A percentile compares a stretch with the other conserved stretches of the same genome.
phyloP scores from a whole-genome alignment of 805 yeast species.

The Hanseniaspora pseudoguilliermondii region DNA sequence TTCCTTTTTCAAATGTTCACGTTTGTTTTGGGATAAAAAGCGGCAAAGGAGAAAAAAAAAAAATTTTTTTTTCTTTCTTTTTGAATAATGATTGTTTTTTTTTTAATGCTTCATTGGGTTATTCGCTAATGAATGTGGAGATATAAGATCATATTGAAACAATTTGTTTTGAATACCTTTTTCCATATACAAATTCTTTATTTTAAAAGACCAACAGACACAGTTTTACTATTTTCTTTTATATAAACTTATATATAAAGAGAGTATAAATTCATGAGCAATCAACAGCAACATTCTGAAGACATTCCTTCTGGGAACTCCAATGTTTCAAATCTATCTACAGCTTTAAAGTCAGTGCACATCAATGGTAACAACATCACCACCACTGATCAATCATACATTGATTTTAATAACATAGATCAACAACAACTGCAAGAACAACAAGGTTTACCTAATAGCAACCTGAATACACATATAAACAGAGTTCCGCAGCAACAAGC shows the following conservation, averaged over 20 bases:
- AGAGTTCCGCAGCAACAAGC: background rate
- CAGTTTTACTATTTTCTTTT: background rate
- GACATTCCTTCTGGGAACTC: background rate
- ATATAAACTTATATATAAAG: background rate
- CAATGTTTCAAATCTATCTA: constrained; percentile 27
- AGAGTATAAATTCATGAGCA: background rate
- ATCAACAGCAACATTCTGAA: background rate
- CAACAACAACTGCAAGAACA: constrained; percentile 16
- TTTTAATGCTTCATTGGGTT: background rate
- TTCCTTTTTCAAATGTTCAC: background rate
- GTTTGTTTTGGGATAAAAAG: background rate
- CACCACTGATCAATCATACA: constrained; percentile 23
- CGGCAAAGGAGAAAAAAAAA: background rate
- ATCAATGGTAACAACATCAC: constrained; percentile 22
- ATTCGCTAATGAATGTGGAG: too few species aligned
- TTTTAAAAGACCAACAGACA: too few species aligned
- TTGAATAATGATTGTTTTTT: background rate
- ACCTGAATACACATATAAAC: constrained; percentile 21
- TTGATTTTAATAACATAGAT: constrained; percentile 18
- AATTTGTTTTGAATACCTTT: too few species aligned
- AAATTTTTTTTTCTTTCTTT: background rate
- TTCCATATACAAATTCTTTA: too few species aligned
- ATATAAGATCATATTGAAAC: too few species aligned
- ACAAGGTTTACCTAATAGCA: constrained; percentile 12
- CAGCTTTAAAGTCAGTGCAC: constrained; percentile 27